phyloP scores from a whole-genome alignment of 1,284 basidiomycete genomes.

The Malassezia sympodialis region DNA sequence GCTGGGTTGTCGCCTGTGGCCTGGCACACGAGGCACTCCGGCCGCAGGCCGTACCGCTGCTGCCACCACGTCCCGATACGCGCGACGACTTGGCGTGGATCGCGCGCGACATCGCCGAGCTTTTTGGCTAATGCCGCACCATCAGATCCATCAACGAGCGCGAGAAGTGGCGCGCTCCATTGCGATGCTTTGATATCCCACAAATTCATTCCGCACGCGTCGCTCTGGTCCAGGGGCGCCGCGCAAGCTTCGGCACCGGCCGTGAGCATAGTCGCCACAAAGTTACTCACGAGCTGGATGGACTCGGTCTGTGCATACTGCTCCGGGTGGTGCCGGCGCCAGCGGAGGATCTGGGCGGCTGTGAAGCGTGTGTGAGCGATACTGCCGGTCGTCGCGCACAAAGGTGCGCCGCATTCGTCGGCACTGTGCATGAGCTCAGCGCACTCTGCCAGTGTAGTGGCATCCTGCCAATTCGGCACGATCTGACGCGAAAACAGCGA shows the following conservation, averaged over 20 bases:
- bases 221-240: slow-evolving; percentile 52
- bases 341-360: slow-evolving; percentile 69
- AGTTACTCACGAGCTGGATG: slow-evolving; percentile 72
- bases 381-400: slow-evolving; percentile 59
- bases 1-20: slow-evolving; percentile 88
- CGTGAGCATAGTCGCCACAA: slow-evolving; percentile 67
- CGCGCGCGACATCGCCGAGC: slow-evolving; percentile 64
- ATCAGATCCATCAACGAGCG: slow-evolving; percentile 37
- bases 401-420: not conserved
- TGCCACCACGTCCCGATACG: slow-evolving; percentile 64
- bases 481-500: slow-evolving; percentile 61
- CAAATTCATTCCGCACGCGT: slow-evolving; percentile 85
- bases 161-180: slow-evolving; percentile 32
- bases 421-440: slow-evolving; percentile 53
- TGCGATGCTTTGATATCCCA: slow-evolving; percentile 53
- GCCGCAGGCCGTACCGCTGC: slow-evolving; percentile 63
- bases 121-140: slow-evolving; percentile 61
- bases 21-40: slow-evolving; percentile 68
- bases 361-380: slow-evolving; percentile 80
- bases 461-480: slow-evolving; percentile 86
- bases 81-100: slow-evolving; percentile 61
- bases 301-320: slow-evolving; percentile 60
- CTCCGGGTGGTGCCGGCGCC: slow-evolving; percentile 55
- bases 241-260: slow-evolving; percentile 41
- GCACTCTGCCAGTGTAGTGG: slow-evolving; percentile 69